Evolutionary conservation across 306 rosid genomes (phyloP).

Genomic region (Cicer arietinum): DNA sequence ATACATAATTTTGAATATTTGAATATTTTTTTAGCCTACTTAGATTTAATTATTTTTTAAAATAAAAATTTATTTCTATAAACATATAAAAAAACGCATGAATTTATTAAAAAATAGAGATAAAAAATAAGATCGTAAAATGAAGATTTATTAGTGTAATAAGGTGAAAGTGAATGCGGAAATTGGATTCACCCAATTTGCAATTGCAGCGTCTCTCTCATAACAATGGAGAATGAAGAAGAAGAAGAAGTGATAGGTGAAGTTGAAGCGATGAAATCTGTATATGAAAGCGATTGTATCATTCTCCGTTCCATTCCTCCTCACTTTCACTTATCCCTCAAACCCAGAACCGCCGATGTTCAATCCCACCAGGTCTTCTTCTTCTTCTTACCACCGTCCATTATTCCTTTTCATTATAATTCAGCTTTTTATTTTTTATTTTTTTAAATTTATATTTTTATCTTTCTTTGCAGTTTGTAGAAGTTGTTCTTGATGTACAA

Average conservation of each 20-base stretch:
- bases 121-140: no score
- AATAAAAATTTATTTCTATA: no score
- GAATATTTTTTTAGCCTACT: no score
- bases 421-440: no score
- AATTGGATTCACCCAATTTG: no score
- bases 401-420: no score
- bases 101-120: no score
- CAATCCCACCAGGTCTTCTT: constrained; percentile 68
- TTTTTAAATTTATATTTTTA: neutral
- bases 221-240: constrained; percentile 36
- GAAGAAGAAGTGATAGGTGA: constrained; percentile 60
- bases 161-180: no score
- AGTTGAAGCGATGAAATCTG: constrained; percentile 77
- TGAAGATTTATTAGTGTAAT: no score
- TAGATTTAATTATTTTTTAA: no score
- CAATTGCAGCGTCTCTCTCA: neutral
- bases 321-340: constrained; percentile 67
- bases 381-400: neutral
- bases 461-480: constrained; percentile 66
- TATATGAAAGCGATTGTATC: constrained; percentile 68
- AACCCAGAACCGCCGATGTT: constrained; percentile 89
- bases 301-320: constrained; percentile 68
- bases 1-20: no score
- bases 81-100: no score
- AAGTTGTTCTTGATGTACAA: constrained; percentile 61